These are phyloP conservation scores for Castanopsis chinensis DNA, from an alignment of 306 rosid species.

Conservation along the genomic window DNA sequence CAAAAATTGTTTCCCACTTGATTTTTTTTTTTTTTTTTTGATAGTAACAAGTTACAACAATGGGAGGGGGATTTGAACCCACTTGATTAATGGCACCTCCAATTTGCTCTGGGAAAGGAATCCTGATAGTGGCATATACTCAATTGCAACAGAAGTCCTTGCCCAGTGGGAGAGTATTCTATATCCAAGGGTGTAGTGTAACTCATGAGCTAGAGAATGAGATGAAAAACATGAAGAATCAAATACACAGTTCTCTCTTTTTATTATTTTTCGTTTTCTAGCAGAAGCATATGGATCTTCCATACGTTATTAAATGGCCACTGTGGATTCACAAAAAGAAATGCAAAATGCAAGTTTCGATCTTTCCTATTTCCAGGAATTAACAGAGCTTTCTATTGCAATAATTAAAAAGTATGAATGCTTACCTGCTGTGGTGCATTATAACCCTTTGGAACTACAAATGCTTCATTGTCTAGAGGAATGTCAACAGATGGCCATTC, in stretches of 20 bases:
- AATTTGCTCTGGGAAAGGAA: background rate
- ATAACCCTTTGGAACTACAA: conserved; percentile 66
- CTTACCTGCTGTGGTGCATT: conserved; percentile 94
- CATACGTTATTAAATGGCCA: background rate
- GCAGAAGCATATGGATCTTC: background rate
- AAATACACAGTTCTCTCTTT: background rate
- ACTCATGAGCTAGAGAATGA: too few relatives aligned
- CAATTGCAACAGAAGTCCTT: background rate
- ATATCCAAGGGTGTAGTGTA: too few relatives aligned
- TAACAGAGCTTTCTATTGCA: background rate
- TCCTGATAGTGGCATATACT: background rate
- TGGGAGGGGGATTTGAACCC: background rate
- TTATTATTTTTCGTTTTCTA: background rate
- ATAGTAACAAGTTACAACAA: too few relatives aligned
- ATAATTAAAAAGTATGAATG: background rate
- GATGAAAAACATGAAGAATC: too few relatives aligned
- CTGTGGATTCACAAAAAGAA: background rate
- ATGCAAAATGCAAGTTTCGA: background rate
- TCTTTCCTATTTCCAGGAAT: background rate
- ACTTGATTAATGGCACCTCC: background rate
- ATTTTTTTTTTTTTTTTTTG: background rate
- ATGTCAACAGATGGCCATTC: conserved; percentile 76
- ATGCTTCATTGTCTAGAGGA: conserved; percentile 60
- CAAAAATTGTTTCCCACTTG: background rate
- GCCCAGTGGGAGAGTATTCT: background rate